These are phyloP conservation scores for Pythium sukuiense DNA, from an alignment of 352 stramenopile genomes.

Conservation along the genomic window DNA sequence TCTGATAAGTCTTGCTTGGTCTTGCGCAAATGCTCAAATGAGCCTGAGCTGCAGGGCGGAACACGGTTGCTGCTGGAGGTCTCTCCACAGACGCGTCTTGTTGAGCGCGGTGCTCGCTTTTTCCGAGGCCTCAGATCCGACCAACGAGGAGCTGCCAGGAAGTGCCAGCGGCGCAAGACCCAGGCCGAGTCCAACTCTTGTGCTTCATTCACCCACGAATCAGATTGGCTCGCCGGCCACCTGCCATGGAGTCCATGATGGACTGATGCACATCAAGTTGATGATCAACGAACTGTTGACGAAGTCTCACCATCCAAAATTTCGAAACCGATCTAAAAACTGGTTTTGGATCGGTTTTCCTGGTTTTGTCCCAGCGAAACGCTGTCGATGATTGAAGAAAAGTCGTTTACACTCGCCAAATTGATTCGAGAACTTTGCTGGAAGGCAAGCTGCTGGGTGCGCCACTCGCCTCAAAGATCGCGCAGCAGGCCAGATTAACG, in stretches of 20 bases:
- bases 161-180: not conserved
- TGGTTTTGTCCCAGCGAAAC: constrained; percentile 17
- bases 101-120: not conserved
- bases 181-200: not conserved
- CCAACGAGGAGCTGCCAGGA: not conserved
- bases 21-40: constrained; percentile 17
- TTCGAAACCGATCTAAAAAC: constrained; percentile 26
- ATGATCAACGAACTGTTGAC: not conserved
- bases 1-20: not conserved
- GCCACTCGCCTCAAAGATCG: not conserved
- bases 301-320: not conserved
- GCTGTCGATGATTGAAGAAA: not conserved
- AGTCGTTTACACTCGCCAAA: not conserved
- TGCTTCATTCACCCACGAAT: constrained; percentile 11
- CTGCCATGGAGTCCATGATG: not conserved
- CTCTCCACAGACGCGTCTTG: not conserved
- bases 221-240: constrained; percentile 11
- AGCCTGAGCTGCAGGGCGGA: not conserved
- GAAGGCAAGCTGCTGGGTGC: not conserved
- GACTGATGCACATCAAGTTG: too few species aligned
- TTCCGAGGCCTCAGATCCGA: not conserved
- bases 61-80: not conserved
- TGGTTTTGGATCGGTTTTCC: constrained; percentile 23
- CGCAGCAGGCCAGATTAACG: not conserved
- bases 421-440: not conserved